Percentiles rank a stretch among this genome's conserved stretches.
Conservation (phyloP, 2,329 filamentous ascomycete genomes). For the Hirsutella minnesotensis region DNA sequence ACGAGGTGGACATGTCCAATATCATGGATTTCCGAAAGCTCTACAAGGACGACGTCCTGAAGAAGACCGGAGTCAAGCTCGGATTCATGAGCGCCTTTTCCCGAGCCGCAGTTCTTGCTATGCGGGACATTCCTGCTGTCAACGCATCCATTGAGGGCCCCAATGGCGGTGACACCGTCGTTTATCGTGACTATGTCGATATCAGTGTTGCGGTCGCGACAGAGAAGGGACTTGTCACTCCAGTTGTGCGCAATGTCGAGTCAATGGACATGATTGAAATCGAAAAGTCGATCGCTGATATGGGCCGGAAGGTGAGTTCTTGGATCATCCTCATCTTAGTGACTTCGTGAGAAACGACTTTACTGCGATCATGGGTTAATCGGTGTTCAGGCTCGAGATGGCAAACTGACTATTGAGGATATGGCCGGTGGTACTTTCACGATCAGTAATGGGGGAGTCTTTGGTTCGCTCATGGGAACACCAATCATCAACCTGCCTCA, state of each 20-base stretch:
- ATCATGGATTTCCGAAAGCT: conserved; percentile 94
- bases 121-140: conserved; percentile 87
- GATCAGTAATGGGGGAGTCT: conserved; percentile 94
- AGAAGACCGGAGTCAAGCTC: conserved; percentile 93
- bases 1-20: conserved; percentile 97
- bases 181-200: conserved; percentile 96
- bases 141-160: conserved; percentile 97
- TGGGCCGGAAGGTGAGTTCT: conserved; percentile 74
- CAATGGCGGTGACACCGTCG: conserved; percentile 90
- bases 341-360: no score
- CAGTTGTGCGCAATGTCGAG: conserved; percentile 90
- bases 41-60: conserved; percentile 92
- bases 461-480: conserved; percentile 93
- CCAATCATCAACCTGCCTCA: conserved; percentile 98
- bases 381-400: conserved; percentile 61
- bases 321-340: background rate
- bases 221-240: conserved; percentile 93
- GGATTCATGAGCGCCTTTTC: conserved; percentile 99
- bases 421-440: conserved; percentile 98
- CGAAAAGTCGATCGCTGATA: conserved; percentile 80
- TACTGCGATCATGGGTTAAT: background rate
- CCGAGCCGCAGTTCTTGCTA: conserved; percentile 76
- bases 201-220: conserved; percentile 95
- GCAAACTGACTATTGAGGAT: conserved; percentile 96
- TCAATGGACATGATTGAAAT: conserved; percentile 77